Evolutionary conservation across 164 flowering plant species (phyloP).

Genomic region (Umbilicus rupestris): DNA sequence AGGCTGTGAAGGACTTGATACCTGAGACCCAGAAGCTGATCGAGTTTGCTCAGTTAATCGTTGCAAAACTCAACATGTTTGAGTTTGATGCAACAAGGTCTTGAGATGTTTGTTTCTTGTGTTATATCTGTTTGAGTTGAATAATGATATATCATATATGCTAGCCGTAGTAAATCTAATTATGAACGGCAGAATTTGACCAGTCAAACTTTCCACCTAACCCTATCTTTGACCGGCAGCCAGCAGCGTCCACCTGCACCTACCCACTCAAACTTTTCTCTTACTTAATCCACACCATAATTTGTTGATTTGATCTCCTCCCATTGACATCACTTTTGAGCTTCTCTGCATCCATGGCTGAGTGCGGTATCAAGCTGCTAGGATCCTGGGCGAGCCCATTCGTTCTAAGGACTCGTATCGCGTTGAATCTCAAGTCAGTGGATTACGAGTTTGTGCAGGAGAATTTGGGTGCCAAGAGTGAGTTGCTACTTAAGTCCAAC

Average conservation of each 20-base stretch:
- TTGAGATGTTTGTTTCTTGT: no score
- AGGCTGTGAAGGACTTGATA: constrained; percentile 42
- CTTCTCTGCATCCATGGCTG: background rate
- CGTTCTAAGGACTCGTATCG: constrained; percentile 34
- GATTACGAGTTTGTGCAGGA: constrained; percentile 39
- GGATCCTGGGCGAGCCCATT: constrained; percentile 57
- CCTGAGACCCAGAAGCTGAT: constrained; percentile 44
- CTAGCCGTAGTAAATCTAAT: no score
- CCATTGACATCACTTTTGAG: background rate
- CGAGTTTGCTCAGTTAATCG: constrained; percentile 25
- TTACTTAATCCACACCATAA: background rate
- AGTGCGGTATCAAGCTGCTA: constrained; percentile 21
- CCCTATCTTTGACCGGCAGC: background rate
- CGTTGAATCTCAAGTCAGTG: constrained; percentile 41
- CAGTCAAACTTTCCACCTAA: background rate
- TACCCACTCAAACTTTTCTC: background rate
- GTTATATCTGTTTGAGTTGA: background rate
- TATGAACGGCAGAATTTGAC: no score
- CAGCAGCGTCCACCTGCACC: background rate
- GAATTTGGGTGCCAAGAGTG: constrained; percentile 27
- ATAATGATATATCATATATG: no score
- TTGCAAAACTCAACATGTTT: constrained; percentile 6
- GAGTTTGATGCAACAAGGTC: no score
- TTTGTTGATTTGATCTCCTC: background rate
- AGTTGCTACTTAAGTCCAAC: constrained; percentile 55